Conservation (phyloP, 139 green algal genomes). For the Choricystis sp. region DNA sequence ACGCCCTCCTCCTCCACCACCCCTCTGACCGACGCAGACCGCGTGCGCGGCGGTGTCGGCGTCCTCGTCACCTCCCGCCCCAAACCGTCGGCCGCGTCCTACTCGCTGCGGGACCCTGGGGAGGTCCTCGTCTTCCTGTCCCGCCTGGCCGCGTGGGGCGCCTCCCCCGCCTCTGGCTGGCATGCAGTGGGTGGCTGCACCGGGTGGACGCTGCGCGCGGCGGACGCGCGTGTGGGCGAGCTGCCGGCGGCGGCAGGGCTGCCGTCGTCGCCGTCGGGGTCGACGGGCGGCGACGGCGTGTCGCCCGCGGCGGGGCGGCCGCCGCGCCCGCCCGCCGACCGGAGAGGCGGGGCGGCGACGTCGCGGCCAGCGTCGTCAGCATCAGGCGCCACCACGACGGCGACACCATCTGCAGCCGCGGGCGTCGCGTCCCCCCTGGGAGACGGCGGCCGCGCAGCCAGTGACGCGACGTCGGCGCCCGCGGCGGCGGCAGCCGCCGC, state of each 20-base stretch:
- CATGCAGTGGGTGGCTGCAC: slow-evolving; percentile 8
- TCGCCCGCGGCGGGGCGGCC: too few relatives aligned
- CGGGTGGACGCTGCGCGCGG: slow-evolving; percentile 12
- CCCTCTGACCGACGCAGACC: slow-evolving; percentile 10
- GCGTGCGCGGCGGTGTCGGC: slow-evolving; percentile 27
- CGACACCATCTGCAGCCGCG: too few relatives aligned
- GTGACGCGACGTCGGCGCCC: too few relatives aligned
- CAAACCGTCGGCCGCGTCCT: slow-evolving; percentile 58
- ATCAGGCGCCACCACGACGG: too few relatives aligned
- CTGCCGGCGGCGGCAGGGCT: not conserved
- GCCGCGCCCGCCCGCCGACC: too few relatives aligned
- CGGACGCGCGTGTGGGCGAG: not conserved
- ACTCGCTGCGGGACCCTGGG: slow-evolving; percentile 46
- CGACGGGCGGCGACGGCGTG: too few relatives aligned
- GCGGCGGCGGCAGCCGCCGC: too few relatives aligned
- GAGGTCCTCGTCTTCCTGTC: slow-evolving; percentile 56
- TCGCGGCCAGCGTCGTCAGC: too few relatives aligned
- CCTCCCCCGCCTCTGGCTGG: slow-evolving; percentile 21
- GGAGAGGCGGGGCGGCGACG: too few relatives aligned
- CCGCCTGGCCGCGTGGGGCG: slow-evolving; percentile 35
- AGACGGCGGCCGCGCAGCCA: too few relatives aligned
- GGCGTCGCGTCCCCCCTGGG: too few relatives aligned
- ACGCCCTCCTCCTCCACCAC: not conserved
- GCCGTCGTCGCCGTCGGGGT: slow-evolving; percentile 6
- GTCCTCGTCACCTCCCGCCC: slow-evolving; percentile 66